These are phyloP conservation scores for Boechera stricta DNA, from an alignment of 345 rosid species.

Conservation along the genomic window DNA sequence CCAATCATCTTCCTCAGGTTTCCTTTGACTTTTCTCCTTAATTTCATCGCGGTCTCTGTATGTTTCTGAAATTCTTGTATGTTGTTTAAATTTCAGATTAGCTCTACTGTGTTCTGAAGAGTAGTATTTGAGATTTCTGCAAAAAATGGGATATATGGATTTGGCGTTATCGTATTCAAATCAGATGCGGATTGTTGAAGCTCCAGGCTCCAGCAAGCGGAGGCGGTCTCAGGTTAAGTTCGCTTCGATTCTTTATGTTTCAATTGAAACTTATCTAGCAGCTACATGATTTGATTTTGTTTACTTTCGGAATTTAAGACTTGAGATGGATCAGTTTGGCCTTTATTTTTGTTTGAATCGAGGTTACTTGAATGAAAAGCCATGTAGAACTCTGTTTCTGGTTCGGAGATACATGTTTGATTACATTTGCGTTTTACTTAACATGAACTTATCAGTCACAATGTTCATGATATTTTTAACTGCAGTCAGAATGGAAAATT, in stretches of 20 bases:
- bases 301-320: neutral
- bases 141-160: constrained; percentile 44
- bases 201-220: constrained; percentile 66
- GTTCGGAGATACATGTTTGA: neutral
- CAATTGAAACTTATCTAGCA: neutral
- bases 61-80: neutral
- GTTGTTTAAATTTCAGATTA: neutral
- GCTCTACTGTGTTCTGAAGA: neutral
- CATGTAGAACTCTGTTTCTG: neutral
- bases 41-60: neutral
- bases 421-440: neutral
- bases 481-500: constrained; percentile 92
- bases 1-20: constrained; percentile 23
- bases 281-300: neutral
- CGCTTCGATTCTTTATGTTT: no score
- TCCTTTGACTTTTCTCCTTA: neutral
- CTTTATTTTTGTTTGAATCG: constrained; percentile 10
- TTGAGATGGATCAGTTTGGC: neutral
- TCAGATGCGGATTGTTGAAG: constrained; percentile 51
- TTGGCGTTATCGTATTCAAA: constrained; percentile 36
- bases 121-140: neutral
- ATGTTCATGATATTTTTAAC: neutral
- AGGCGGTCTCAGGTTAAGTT: constrained; percentile 82
- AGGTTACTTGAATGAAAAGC: constrained; percentile 7
- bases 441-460: neutral